Percentiles rank a stretch among this genome's conserved stretches.
These are phyloP conservation scores for Pseudofabraea citricarpa DNA, from an alignment of 2,329 filamentous ascomycete genomes.

Conservation along the genomic window DNA sequence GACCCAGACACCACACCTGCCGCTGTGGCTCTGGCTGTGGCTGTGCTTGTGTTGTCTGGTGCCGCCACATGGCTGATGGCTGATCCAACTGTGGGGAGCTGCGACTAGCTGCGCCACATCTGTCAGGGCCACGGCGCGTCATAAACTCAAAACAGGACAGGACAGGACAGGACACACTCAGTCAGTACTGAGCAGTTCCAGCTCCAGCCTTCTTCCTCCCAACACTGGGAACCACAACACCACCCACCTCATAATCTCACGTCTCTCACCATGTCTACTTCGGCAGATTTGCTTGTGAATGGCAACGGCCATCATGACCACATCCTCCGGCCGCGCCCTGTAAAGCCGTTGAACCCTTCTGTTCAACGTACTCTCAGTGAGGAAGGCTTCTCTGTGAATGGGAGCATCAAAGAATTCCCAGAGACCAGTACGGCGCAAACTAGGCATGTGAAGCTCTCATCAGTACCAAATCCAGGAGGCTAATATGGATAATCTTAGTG, in stretches of 20 bases:
- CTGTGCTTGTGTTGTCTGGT: not conserved
- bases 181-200: too few species aligned
- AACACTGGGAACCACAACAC: not conserved
- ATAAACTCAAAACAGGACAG: not conserved
- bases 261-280: conserved; percentile 22
- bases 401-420: conserved; percentile 6
- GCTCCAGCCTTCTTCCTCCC: not conserved
- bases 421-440: conserved; percentile 21
- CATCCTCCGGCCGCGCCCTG: conserved; percentile 25
- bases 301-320: conserved; percentile 23
- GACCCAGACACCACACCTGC: not conserved
- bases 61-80: too few species aligned
- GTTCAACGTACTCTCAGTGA: conserved; percentile 20
- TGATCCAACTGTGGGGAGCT: too few species aligned
- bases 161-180: too few species aligned
- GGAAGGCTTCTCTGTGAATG: conserved; percentile 15
- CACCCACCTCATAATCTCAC: not conserved
- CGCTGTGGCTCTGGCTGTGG: not conserved
- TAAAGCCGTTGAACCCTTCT: conserved; percentile 20
- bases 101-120: not conserved
- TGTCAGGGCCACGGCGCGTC: not conserved
- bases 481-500: conserved; percentile 46
- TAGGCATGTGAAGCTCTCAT: conserved; percentile 15
- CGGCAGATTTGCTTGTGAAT: conserved; percentile 19
- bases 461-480: not conserved